Base-by-base conservation (phyloP, 306 rosid genomes). In the Crataegus laevigata region DNA sequence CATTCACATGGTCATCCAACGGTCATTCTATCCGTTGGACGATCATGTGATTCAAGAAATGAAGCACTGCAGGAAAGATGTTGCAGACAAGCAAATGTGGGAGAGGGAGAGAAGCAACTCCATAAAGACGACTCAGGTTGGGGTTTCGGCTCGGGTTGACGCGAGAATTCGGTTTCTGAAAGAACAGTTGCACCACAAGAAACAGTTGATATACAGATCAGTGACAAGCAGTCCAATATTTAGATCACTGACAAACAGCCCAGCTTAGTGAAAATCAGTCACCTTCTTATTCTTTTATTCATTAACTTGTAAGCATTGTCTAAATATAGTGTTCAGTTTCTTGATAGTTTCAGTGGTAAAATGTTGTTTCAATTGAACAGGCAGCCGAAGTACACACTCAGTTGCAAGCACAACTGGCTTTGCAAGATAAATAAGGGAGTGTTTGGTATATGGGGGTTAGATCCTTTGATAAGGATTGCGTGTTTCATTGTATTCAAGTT, bases 1-100 rank as follows among this genome's bases (percentile, higher is more conserved):
- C 50, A 9, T 55, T 21, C 79, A 82, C 68, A 40, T 82, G 18
- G 62, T 15, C 19, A 52, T 77, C 68, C 85, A 82, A 68, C 40
- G 82, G 17, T 40, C 38, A 7, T 77, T 82, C 62, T 68, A 68
- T 78, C 85, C 85, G 12, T 22, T 78, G 75, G 85, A 82, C 45
- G 79, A 82, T 50, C 82, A 82, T 68, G 69, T 82, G 38, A 60
- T 82, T 11, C 85, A 82, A 24, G 85, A 82, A 66, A 82, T 82
- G 68, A 73, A 73, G 65, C 55, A 74, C 10, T 69, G 73, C 61
- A 18, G 72, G 55, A 82, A 78, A 45, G 85, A 78, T 42, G 54
- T 74, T 12, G 73, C 38, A 5, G 66, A 69, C 64, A 59, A 43
- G 2, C 75, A 38, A 15, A 69, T 62, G 65, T 82, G 85, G 85